Percentiles rank a stretch among this genome's conserved stretches.
These are phyloP conservation scores for Leccinum fibrillosum DNA, from an alignment of 768 basidiomycete species.

Conservation along the genomic window DNA sequence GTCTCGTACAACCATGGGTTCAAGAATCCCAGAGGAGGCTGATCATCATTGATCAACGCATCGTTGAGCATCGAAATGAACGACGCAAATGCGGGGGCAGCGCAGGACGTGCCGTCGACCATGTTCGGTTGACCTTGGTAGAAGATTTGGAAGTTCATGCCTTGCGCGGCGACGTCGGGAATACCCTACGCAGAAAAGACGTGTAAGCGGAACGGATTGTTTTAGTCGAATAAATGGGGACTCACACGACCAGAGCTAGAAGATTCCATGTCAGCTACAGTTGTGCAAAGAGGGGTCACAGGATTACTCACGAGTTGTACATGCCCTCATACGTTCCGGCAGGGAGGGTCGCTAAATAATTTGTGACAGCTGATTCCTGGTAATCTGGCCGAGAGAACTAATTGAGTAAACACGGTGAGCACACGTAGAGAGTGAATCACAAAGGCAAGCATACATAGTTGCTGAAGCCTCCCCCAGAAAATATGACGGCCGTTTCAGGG, in stretches of 20 bases:
- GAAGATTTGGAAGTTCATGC: constrained; percentile 46
- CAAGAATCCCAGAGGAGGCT: constrained; percentile 49
- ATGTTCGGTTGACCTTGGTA: constrained; percentile 35
- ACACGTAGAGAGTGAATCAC: neutral
- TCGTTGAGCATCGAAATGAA: constrained; percentile 60
- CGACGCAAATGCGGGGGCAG: constrained; percentile 19
- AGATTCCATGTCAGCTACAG: neutral
- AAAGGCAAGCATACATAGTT: constrained; percentile 44
- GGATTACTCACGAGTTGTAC: constrained; percentile 49
- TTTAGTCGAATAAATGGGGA: neutral
- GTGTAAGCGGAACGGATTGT: neutral
- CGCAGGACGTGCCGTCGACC: constrained; percentile 63
- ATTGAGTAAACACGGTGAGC: neutral
- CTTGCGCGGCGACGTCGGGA: constrained; percentile 69
- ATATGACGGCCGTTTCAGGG: constrained; percentile 56
- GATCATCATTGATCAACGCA: constrained; percentile 43
- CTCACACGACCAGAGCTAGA: constrained; percentile 36
- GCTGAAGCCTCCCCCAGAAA: constrained; percentile 77
- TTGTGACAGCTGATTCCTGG: constrained; percentile 43
- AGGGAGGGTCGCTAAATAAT: constrained; percentile 36
- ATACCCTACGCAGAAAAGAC: constrained; percentile 34
- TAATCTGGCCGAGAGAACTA: constrained; percentile 56
- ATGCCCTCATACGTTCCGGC: constrained; percentile 45
- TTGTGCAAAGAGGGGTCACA: neutral
- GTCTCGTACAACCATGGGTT: constrained; percentile 56